phyloP scores from a whole-genome alignment of 176 grass and related monocot genomes.

The Metroxylon sagu region DNA sequence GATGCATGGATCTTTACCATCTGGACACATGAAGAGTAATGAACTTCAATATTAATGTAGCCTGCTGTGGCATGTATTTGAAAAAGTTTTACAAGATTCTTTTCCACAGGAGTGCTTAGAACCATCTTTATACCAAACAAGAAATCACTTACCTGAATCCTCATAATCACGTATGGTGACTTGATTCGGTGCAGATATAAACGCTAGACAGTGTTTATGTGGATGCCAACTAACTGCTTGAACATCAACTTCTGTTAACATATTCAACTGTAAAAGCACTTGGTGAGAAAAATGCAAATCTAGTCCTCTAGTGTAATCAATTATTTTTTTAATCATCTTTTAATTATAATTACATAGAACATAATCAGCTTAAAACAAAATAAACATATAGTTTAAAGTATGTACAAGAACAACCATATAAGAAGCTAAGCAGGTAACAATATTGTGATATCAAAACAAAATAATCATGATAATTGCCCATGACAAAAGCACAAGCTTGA shows the following conservation, averaged over 20 bases:
- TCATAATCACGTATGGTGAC: constrained; percentile 68
- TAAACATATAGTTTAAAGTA: too few species aligned
- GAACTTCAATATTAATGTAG: too few species aligned
- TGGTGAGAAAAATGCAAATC: constrained; percentile 1
- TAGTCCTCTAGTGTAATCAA: not conserved
- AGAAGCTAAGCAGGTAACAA: too few species aligned
- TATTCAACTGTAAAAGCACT: constrained; percentile 51
- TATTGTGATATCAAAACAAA: too few species aligned
- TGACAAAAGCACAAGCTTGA: too few species aligned
- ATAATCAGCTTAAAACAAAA: too few species aligned
- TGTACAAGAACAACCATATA: too few species aligned
- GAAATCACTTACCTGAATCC: constrained; percentile 53
- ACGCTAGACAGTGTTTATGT: constrained; percentile 77
- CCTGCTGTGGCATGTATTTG: too few species aligned
- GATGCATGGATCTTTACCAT: constrained; percentile 75
- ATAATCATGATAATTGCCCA: not conserved
- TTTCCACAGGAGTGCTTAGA: not conserved
- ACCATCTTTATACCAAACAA: constrained; percentile 14
- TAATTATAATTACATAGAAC: too few species aligned
- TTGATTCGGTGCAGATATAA: constrained; percentile 71
- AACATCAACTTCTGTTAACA: constrained; percentile 56
- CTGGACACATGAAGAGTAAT: constrained; percentile 22
- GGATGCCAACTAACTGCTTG: constrained; percentile 72
- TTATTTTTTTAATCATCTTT: too few species aligned
- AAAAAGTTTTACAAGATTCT: too few species aligned